Evolutionary conservation across 345 rosid genomes (phyloP).

Genomic region (Citrus mangshanensis): DNA sequence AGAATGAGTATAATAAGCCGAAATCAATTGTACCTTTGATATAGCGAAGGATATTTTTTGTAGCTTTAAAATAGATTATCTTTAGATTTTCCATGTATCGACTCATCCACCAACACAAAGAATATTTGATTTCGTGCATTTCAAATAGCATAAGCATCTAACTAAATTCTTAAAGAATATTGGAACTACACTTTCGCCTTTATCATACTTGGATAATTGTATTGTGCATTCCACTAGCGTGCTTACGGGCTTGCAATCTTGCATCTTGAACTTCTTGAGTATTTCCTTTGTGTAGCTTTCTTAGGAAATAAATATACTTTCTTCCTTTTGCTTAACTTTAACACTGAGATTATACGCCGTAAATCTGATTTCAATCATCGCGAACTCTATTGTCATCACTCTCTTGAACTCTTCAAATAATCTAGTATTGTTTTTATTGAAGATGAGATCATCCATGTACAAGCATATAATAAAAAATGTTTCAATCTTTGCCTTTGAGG

Average conservation of each 20-base stretch:
- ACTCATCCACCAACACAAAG: not conserved
- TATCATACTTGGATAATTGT: not conserved
- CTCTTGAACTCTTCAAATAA: no score
- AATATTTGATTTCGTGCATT: not conserved
- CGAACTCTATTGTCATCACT: no score
- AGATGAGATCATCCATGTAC: no score
- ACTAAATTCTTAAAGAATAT: not conserved
- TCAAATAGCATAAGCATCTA: not conserved
- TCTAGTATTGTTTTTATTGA: no score
- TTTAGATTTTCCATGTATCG: not conserved
- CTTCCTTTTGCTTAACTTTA: not conserved
- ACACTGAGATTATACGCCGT: no score
- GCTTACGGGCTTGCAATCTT: not conserved
- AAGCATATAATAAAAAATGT: no score
- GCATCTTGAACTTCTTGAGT: no score
- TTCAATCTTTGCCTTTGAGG: no score
- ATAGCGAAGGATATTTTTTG: not conserved
- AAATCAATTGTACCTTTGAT: not conserved
- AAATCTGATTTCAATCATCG: no score
- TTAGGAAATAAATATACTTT: no score
- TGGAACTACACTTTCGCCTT: not conserved
- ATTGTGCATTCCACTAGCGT: not conserved
- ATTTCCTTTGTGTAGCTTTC: not conserved
- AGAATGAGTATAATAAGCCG: not conserved
- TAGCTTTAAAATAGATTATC: not conserved